These are phyloP conservation scores for Penstemon eatonii DNA, from an alignment of 257 asterid genomes.

Conservation along the genomic window DNA sequence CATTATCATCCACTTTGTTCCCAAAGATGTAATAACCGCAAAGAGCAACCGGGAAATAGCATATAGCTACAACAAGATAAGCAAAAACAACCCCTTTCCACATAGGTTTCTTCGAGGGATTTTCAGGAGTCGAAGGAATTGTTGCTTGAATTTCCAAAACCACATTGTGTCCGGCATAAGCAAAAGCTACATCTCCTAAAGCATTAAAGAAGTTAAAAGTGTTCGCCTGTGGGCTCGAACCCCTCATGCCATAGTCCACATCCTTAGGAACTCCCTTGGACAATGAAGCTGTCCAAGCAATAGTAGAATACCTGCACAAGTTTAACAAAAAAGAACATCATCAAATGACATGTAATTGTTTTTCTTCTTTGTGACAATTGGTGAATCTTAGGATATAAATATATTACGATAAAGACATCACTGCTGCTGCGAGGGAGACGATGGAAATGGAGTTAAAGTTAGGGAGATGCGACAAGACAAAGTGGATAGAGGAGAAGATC, in stretches of 20 bases:
- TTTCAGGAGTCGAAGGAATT: constrained; percentile 51
- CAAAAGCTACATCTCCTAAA: constrained; percentile 46
- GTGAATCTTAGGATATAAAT: not conserved
- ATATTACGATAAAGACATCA: constrained; percentile 43
- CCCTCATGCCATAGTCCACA: constrained; percentile 32
- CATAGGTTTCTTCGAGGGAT: constrained; percentile 53
- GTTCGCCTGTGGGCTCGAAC: constrained; percentile 14
- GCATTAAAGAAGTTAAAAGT: constrained; percentile 45
- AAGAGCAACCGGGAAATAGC: constrained; percentile 54
- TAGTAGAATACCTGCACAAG: constrained; percentile 38
- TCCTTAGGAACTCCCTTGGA: constrained; percentile 6
- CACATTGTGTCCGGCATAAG: constrained; percentile 54
- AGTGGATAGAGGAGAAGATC: constrained; percentile 43
- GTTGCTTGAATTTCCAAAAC: constrained; percentile 62
- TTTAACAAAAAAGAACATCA: not conserved
- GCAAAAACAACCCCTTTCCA: constrained; percentile 57
- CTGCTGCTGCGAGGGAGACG: constrained; percentile 45
- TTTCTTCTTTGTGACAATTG: too few species aligned
- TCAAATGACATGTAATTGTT: not conserved
- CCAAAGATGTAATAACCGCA: constrained; percentile 45
- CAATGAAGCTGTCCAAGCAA: constrained; percentile 43
- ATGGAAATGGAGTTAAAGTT: constrained; percentile 48
- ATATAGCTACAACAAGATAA: constrained; percentile 38
- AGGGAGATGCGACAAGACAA: constrained; percentile 45
- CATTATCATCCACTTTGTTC: constrained; percentile 47